These are phyloP conservation scores for Candida montana DNA, from an alignment of 805 yeast genomes.

Conservation along the genomic window DNA sequence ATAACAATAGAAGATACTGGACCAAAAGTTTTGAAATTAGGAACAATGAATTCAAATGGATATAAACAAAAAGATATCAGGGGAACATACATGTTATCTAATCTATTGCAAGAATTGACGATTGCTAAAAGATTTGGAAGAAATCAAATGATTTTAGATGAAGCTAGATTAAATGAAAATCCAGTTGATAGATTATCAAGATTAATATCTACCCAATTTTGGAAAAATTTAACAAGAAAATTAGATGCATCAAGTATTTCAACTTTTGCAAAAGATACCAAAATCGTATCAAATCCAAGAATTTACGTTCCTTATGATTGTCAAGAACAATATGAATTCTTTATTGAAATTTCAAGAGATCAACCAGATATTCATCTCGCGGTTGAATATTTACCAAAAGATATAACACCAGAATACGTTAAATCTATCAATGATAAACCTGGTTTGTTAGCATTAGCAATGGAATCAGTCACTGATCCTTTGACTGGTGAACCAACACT, in stretches of 20 bases:
- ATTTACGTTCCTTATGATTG: conserved; percentile 71
- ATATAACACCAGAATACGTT: conserved; percentile 72
- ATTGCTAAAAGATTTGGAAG: conserved; percentile 80
- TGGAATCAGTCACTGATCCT: conserved; percentile 49
- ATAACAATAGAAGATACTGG: conserved; percentile 83
- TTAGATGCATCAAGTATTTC: conserved; percentile 58
- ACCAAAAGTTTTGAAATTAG: conserved; percentile 72
- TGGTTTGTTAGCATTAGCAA: conserved; percentile 79
- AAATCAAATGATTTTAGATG: conserved; percentile 73
- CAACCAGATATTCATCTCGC: conserved; percentile 57
- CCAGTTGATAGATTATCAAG: conserved; percentile 77
- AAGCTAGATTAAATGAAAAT: conserved; percentile 76
- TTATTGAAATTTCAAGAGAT: conserved; percentile 42
- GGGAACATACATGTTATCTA: conserved; percentile 87
- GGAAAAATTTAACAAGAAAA: conserved; percentile 73
- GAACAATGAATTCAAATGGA: conserved; percentile 84
- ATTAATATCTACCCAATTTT: conserved; percentile 69
- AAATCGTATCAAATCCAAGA: conserved; percentile 67
- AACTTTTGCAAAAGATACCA: conserved; percentile 73
- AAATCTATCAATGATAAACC: conserved; percentile 75
- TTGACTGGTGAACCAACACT: conserved; percentile 43
- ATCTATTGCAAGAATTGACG: conserved; percentile 81
- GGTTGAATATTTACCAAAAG: conserved; percentile 71
- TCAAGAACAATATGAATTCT: conserved; percentile 69
- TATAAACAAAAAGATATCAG: conserved; percentile 65